These are phyloP conservation scores for Lasiosphaeria miniovina DNA, from an alignment of 495 filamentous ascomycete genomes.

Conservation along the genomic window DNA sequence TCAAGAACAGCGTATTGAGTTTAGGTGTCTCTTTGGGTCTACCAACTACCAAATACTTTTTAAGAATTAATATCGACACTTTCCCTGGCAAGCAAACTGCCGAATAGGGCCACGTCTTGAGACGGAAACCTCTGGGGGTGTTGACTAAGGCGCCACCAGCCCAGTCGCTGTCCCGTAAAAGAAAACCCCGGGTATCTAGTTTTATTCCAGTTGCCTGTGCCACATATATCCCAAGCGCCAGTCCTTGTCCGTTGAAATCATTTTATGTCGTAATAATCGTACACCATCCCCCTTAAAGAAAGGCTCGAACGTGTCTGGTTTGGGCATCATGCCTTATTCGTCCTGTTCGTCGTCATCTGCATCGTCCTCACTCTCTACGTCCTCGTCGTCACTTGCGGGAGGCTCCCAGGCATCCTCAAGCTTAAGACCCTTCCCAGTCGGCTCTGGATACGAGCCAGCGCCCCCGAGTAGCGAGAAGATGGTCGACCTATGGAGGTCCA, in stretches of 20 bases:
- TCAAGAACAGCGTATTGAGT: too few species aligned
- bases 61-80: too few species aligned
- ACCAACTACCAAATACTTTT: too few species aligned
- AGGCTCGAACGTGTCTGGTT: neutral
- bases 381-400: slow-evolving; percentile 57
- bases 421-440: slow-evolving; percentile 69
- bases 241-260: slow-evolving; percentile 2
- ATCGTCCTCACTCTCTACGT: slow-evolving; percentile 47
- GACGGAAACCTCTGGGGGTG: too few species aligned
- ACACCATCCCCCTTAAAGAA: neutral
- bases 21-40: too few species aligned
- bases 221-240: neutral
- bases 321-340: slow-evolving; percentile 15
- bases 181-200: slow-evolving; percentile 11
- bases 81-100: too few species aligned
- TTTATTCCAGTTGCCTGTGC: neutral
- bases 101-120: too few species aligned
- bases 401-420: slow-evolving; percentile 82
- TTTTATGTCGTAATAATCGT: neutral
- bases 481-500: slow-evolving; percentile 47
- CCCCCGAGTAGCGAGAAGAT: slow-evolving; percentile 48
- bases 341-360: slow-evolving; percentile 31
- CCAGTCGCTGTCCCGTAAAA: neutral
- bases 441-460: slow-evolving; percentile 32
- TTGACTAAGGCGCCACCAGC: too few species aligned